These are phyloP conservation scores for Globisporangium alternatum DNA, from an alignment of 352 stramenopile genomes.

Conservation along the genomic window DNA sequence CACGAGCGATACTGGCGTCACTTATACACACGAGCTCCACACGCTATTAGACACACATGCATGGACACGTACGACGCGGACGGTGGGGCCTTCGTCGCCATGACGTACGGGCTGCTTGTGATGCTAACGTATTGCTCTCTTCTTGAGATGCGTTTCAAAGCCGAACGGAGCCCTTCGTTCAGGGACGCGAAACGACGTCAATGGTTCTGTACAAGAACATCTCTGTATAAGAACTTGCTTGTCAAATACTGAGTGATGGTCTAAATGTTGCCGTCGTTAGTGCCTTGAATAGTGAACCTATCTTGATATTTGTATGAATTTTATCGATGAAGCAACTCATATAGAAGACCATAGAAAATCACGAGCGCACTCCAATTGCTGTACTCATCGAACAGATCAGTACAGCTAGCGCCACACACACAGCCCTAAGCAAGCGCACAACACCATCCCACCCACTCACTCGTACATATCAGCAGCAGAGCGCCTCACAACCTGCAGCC, in stretches of 20 bases:
- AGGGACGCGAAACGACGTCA: conserved; percentile 7
- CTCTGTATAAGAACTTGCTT: conserved; percentile 7
- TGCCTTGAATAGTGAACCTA: not conserved
- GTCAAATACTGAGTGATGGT: not conserved
- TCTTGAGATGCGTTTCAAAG: not conserved
- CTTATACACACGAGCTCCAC: not conserved
- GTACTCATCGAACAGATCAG: no score
- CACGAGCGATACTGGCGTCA: not conserved
- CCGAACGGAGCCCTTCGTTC: not conserved
- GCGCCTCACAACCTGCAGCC: no score
- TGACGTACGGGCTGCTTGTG: not conserved
- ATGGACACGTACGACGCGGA: conserved; percentile 10
- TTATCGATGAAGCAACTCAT: not conserved
- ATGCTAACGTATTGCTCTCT: not conserved
- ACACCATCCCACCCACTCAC: no score
- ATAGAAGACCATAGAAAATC: no score
- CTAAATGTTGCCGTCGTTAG: not conserved
- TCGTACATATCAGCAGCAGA: no score
- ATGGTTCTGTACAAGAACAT: conserved; percentile 1
- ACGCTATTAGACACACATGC: not conserved
- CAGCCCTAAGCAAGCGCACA: no score
- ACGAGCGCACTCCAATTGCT: no score
- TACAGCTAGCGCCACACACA: no score
- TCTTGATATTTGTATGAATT: not conserved
- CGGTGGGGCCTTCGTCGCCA: not conserved